Conservation (phyloP, 345 rosid genomes). For the Citrus inodora region DNA sequence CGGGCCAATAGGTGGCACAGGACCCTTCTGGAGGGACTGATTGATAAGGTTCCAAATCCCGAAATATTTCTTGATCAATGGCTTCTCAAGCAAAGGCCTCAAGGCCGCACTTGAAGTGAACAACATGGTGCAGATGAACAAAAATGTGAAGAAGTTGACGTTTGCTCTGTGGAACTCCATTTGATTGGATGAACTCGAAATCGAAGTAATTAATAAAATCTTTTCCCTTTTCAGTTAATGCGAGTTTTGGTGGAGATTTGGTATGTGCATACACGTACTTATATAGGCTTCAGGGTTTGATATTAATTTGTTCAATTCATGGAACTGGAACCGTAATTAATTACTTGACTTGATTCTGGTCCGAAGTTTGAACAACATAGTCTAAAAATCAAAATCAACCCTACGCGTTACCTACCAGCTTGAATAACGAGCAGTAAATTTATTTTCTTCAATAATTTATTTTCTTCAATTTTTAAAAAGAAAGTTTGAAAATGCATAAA, state of each 20-base stretch:
- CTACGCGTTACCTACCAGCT: neutral
- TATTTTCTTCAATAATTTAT: neutral
- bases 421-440: neutral
- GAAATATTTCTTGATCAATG: slow-evolving; percentile 5
- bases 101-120: slow-evolving; percentile 10
- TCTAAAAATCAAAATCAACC: neutral
- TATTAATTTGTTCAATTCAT: neutral
- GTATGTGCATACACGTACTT: neutral
- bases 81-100: slow-evolving; percentile 20
- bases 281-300: neutral
- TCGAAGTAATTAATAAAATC: neutral
- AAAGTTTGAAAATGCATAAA: neutral
- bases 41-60: neutral
- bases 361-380: neutral
- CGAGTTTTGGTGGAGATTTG: slow-evolving; percentile 1
- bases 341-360: neutral
- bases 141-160: neutral
- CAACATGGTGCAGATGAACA: slow-evolving; percentile 7
- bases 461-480: neutral
- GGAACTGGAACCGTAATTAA: neutral
- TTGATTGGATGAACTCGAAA: neutral
- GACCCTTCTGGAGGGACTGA: slow-evolving; percentile 23
- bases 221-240: too few species aligned
- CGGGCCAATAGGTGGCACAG: slow-evolving; percentile 15
- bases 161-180: neutral